phyloP scores from a whole-genome alignment of 768 basidiomycete species.

The Strobilomyces dryophilus region DNA sequence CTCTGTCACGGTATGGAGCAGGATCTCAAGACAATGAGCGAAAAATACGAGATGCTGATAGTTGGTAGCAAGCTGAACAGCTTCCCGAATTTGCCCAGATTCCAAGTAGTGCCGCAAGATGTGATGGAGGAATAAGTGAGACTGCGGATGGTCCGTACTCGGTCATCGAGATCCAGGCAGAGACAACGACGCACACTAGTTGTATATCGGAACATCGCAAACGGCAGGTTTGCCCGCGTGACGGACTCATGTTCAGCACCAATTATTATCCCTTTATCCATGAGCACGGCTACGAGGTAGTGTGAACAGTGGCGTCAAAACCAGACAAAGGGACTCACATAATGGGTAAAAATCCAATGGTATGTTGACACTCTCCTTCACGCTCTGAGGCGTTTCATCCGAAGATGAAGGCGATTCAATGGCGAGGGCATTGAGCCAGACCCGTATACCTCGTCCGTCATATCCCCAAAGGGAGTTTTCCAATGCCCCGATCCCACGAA shows the following conservation, averaged over 20 bases:
- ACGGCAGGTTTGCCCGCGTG: constrained; percentile 70
- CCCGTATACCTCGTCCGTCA: constrained; percentile 82
- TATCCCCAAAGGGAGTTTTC: constrained; percentile 99
- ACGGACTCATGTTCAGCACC: constrained; percentile 89
- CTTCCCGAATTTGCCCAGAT: constrained; percentile 58
- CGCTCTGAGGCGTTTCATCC: constrained; percentile 41
- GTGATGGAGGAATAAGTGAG: constrained; percentile 91
- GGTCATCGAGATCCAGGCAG: constrained; percentile 1
- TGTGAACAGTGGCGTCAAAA: constrained; percentile 1
- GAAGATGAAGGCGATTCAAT: constrained; percentile 60
- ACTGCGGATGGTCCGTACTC: constrained; percentile 42
- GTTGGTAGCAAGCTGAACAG: constrained; percentile 79
- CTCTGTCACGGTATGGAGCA: constrained; percentile 91
- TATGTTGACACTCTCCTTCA: constrained; percentile 93
- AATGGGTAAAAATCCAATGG: constrained; percentile 93
- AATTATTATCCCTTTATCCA: constrained; percentile 99
- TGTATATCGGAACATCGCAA: constrained; percentile 87
- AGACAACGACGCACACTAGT: constrained; percentile 63
- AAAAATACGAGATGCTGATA: constrained; percentile 91
- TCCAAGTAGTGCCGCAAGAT: constrained; percentile 81
- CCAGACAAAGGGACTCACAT: constrained; percentile 48
- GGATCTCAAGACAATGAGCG: constrained; percentile 88
- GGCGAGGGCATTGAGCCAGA: constrained; percentile 94
- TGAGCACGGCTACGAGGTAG: constrained; percentile 71
- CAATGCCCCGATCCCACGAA: constrained; percentile 86